phyloP scores from a whole-genome alignment of 352 stramenopile species.

The Aphanomyces stellatus region DNA sequence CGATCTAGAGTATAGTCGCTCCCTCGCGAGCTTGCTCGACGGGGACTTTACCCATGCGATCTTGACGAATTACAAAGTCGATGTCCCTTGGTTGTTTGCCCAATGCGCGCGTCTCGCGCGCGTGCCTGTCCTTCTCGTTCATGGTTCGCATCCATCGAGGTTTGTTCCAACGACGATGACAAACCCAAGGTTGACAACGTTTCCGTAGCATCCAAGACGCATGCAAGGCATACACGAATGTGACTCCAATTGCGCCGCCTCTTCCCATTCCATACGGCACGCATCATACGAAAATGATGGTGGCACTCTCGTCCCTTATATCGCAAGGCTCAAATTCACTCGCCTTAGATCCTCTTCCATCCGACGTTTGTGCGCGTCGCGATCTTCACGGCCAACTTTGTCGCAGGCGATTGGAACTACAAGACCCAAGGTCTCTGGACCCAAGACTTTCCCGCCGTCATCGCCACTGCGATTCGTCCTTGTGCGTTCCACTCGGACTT shows the following conservation, averaged over 20 bases:
- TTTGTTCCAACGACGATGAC: background rate
- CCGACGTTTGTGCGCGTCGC: conserved; percentile 52
- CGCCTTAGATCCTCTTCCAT: conserved; percentile 41
- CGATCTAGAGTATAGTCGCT: conserved; percentile 32
- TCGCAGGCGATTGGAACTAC: conserved; percentile 65
- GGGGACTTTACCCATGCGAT: conserved; percentile 54
- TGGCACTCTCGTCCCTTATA: background rate
- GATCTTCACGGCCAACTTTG: conserved; percentile 83
- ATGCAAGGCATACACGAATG: conserved; percentile 47
- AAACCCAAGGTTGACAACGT: background rate
- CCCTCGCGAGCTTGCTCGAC: conserved; percentile 37
- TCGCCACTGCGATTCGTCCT: background rate
- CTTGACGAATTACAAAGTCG: conserved; percentile 80
- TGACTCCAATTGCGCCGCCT: conserved; percentile 48
- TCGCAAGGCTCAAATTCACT: background rate
- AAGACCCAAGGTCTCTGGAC: conserved; percentile 82
- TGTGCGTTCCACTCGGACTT: conserved; percentile 49
- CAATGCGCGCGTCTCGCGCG: conserved; percentile 46
- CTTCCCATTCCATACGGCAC: conserved; percentile 77
- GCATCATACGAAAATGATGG: conserved; percentile 84
- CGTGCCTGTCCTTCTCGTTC: conserved; percentile 65
- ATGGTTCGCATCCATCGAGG: conserved; percentile 27
- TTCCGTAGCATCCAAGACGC: conserved; percentile 41
- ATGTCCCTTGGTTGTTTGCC: conserved; percentile 61
- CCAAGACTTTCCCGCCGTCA: conserved; percentile 50